Evolutionary conservation across 768 basidiomycete species (phyloP).

Genomic region (Scleroderma bovista): DNA sequence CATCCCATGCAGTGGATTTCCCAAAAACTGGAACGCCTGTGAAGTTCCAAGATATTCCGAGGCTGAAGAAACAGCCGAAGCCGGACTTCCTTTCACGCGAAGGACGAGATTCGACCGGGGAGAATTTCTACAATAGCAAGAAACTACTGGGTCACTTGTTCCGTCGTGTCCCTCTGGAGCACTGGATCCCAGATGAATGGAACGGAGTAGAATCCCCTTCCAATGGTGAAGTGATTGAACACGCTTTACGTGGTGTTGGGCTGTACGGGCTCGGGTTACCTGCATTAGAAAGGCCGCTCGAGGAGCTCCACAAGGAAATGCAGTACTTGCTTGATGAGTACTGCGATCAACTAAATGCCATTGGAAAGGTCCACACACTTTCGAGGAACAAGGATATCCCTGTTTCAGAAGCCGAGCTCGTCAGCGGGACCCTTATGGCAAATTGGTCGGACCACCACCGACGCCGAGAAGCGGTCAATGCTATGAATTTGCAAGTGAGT

Average conservation of each 20-base stretch:
- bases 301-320: constrained; percentile 35
- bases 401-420: constrained; percentile 38
- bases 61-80: constrained; percentile 13
- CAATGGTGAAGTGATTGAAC: constrained; percentile 21
- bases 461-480: constrained; percentile 32
- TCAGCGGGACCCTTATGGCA: constrained; percentile 42
- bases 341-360: constrained; percentile 26
- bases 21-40: constrained; percentile 42
- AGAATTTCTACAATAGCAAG: constrained; percentile 34
- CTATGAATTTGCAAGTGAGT: constrained; percentile 42
- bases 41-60: constrained; percentile 30
- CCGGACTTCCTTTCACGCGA: constrained; percentile 45
- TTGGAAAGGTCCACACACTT: constrained; percentile 32
- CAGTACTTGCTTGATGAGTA: constrained; percentile 32
- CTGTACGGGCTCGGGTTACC: constrained; percentile 32
- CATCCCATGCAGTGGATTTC: constrained; percentile 46
- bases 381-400: constrained; percentile 31
- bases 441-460: constrained; percentile 39
- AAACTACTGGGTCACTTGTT: constrained; percentile 42
- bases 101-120: constrained; percentile 20
- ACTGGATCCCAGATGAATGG: constrained; percentile 26
- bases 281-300: constrained; percentile 14
- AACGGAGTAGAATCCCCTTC: constrained; percentile 15
- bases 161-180: constrained; percentile 36
- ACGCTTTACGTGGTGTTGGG: constrained; percentile 18